phyloP scores from a whole-genome alignment of 495 filamentous ascomycete species.

The Hyphodiscus hymeniophilus region DNA sequence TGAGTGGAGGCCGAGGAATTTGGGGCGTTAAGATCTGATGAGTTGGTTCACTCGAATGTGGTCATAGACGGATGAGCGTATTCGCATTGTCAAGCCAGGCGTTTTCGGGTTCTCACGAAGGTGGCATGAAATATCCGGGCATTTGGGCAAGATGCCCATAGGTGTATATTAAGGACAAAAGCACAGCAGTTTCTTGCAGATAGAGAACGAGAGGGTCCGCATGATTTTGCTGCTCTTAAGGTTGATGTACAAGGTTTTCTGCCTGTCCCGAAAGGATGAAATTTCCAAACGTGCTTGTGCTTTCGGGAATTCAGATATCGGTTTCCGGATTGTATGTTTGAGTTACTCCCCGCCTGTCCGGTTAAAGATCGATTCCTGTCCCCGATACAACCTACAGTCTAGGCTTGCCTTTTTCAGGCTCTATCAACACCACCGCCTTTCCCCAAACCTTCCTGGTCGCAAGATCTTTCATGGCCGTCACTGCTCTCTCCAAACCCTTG shows the following conservation, averaged over 20 bases:
- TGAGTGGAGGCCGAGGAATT: slow-evolving; percentile 82
- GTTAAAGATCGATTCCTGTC: not conserved
- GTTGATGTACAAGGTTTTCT: too few relatives aligned
- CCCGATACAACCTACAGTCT: slow-evolving; percentile 1
- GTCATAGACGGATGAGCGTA: slow-evolving; percentile 14
- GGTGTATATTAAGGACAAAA: slow-evolving; percentile 15
- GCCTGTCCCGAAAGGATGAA: too few relatives aligned
- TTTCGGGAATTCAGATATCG: too few relatives aligned
- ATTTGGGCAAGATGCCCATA: slow-evolving; percentile 13
- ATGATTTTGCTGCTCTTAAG: not conserved
- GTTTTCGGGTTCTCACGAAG: slow-evolving; percentile 11
- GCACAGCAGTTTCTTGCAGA: slow-evolving; percentile 5
- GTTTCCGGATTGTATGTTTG: too few relatives aligned
- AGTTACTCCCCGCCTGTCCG: too few relatives aligned
- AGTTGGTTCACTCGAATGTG: slow-evolving; percentile 2
- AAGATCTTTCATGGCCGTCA: slow-evolving; percentile 50
- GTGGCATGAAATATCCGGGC: slow-evolving; percentile 15
- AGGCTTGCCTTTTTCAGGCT: not conserved
- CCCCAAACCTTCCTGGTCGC: slow-evolving; percentile 58
- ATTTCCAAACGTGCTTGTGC: too few relatives aligned
- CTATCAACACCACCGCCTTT: slow-evolving; percentile 59
- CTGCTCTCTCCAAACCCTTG: slow-evolving; percentile 56
- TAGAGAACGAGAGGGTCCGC: not conserved
- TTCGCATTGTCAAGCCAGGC: slow-evolving; percentile 19
- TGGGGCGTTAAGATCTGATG: slow-evolving; percentile 74